Evolutionary conservation across 768 basidiomycete species (phyloP), one percentile per base, ranked within the genome.

Genomic region (Lanmaoa rubissima): DNA sequence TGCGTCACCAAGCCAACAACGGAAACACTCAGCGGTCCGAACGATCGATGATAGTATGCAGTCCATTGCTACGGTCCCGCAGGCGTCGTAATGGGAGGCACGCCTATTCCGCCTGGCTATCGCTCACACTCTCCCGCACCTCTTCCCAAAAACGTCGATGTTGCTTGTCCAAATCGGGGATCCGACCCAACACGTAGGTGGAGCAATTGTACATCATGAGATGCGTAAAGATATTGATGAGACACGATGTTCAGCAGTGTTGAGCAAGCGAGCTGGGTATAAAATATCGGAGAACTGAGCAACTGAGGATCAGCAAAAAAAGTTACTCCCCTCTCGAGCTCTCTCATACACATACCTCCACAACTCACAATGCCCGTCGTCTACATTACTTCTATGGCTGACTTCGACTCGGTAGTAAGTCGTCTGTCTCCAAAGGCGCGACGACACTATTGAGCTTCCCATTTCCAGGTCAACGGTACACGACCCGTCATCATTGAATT

Each of bases 401-500:
- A 69, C 13, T 71, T 69, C 51, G 58, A 63, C 13, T 52, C 59
- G 1, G 69, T 43, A 51, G 69, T 69, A 34, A 41, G 69, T 40
- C 24, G 2, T 14, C n/a, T 12, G 9, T 45, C 46, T n/a, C 38
- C 51, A 16, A 48, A 34, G 55, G 52, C 24, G 40, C 17, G 41
- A 55, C 34, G 51, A n/a, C 32, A 19, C 16, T 41, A 48, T n/a
- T 65, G n/a, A 69, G 36, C 5, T 44, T n/a, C 17, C 4, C 32
- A n/a, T 26, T 36, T 26, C 39, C 43, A 70, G 69, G 57, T 64
- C 42, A 69, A 52, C 36, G 34, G 57, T 31, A 48, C 60, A 26
- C 51, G 55, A 54, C 69, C 69, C 9, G 69, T 48, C 51, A 62
- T 70, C 54, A 62, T 70, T 21, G 69, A 70, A 48, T 70, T 71